phyloP scores from a whole-genome alignment of 208 protist species.

The Polymyxa betae region DNA sequence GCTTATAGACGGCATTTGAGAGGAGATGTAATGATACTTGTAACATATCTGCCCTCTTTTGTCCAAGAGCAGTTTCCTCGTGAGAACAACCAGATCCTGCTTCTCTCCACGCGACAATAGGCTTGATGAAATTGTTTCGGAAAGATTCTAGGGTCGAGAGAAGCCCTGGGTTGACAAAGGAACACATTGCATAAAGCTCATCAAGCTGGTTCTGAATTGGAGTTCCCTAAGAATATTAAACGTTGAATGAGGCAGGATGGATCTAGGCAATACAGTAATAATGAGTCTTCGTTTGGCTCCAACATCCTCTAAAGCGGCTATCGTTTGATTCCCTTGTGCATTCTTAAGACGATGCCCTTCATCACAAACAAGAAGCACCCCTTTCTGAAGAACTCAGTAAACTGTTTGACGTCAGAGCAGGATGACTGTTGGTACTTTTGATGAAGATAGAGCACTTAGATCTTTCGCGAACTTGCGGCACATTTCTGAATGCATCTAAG shows the following conservation, averaged over 20 bases:
- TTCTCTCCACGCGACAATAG: constrained; percentile 44
- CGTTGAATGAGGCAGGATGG: background rate
- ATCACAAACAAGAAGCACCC: constrained; percentile 67
- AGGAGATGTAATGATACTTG: background rate
- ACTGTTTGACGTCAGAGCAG: background rate
- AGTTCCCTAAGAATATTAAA: constrained; percentile 36
- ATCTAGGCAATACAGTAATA: constrained; percentile 49
- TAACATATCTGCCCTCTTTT: background rate
- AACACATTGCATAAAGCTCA: constrained; percentile 65
- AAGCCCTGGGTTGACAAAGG: constrained; percentile 58
- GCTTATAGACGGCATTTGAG: background rate
- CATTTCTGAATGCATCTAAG: background rate
- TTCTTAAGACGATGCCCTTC: constrained; percentile 71
- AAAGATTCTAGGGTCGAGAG: constrained; percentile 47
- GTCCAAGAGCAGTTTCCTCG: background rate
- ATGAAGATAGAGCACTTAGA: background rate
- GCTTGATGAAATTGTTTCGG: background rate
- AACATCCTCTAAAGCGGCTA: constrained; percentile 25
- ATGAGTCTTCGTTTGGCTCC: constrained; percentile 28
- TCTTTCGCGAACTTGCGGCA: constrained; percentile 5
- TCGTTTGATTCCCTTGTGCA: constrained; percentile 54
- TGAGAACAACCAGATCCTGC: background rate
- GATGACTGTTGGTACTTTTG: background rate
- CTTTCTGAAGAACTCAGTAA: background rate
- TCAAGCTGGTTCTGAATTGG: constrained; percentile 66